Evolutionary conservation across 2,329 filamentous ascomycete genomes (phyloP), one percentile per base, ranked within the genome.

Genomic region (Cercospora sojina): DNA sequence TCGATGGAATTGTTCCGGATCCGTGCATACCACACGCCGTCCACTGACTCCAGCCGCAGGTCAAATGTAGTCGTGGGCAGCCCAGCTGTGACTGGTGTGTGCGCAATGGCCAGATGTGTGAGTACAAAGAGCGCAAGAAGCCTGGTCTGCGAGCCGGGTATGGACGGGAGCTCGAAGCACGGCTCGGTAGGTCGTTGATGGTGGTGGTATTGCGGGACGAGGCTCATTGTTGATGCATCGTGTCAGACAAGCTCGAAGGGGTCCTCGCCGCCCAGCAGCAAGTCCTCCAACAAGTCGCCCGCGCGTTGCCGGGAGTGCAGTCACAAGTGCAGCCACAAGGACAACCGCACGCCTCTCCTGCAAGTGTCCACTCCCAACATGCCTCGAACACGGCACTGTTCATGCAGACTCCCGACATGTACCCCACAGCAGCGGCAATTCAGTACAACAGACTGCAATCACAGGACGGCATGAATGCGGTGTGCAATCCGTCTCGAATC

Each of bases 61-160:
- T 77, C 18, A 90, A 90, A 84, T 91, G 90, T 78, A 90, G 93
- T 78, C 86, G 91, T 38, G 88, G 88, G 5, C 89, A 92, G 73
- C 91, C 91, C 1, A 86, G 87, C n/a, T 91, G 89, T 77, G 88
- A 88, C 23, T 91, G 89, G 89, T 91, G 89, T 76, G 79, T 86
- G 59, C 86, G 88, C 59, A 90, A 91, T 77, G 84, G 85, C 65
- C 86, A 89, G 69, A 72, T 83, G 49, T 91, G 89, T 75, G 86
- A 90, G 75, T 91, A 91, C 75, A 87, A 86, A 67, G 88, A 90
- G 73, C 83, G 89, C 49, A 90, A 90, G 79, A 91, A 90, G 76
- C 88, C 89, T 7, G 89, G 89, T 2, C 81, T 84, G 62, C 78
- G 82, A 32, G 75, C 75, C 27, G 76, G 76, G 2, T 88, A 88